Conservation (phyloP, 2,329 filamentous ascomycete species). For the Ophiostoma novo-ulmi region DNA sequence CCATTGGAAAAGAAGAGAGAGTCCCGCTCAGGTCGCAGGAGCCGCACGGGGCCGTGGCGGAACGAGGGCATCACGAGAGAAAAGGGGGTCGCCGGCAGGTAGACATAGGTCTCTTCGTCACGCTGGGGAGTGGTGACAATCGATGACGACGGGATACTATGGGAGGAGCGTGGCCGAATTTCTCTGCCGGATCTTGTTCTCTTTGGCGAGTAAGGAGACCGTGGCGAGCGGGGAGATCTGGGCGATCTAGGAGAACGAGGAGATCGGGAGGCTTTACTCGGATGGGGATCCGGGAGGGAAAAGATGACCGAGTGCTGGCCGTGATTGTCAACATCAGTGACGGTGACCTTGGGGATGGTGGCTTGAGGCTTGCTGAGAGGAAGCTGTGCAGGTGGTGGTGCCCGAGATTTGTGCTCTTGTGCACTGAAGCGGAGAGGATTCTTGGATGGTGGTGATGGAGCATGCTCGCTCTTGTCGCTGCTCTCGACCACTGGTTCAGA, state of each 20-base stretch:
- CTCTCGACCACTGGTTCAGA: not conserved
- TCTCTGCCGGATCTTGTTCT: not conserved
- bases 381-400: not conserved
- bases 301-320: constrained; percentile 16
- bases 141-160: constrained; percentile 14
- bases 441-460: constrained; percentile 35
- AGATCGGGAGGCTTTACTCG: not conserved
- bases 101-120: constrained; percentile 37
- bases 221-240: not conserved
- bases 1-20: not conserved
- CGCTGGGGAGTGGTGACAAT: constrained; percentile 19
- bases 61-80: constrained; percentile 47
- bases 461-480: constrained; percentile 22
- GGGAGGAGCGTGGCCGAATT: not conserved
- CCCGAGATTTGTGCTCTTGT: not conserved
- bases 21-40: constrained; percentile 41
- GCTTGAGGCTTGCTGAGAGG: constrained; percentile 28
- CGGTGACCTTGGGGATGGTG: constrained; percentile 41
- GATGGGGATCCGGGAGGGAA: not conserved
- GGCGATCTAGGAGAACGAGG: constrained; percentile 1
- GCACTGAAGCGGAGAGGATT: constrained; percentile 28
- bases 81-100: constrained; percentile 45
- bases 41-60: constrained; percentile 52
- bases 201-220: constrained; percentile 1
- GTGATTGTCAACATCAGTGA: constrained; percentile 27